phyloP scores from a whole-genome alignment of 192 early-diverging fungal genomes.

The Rhizophagus sp. region DNA sequence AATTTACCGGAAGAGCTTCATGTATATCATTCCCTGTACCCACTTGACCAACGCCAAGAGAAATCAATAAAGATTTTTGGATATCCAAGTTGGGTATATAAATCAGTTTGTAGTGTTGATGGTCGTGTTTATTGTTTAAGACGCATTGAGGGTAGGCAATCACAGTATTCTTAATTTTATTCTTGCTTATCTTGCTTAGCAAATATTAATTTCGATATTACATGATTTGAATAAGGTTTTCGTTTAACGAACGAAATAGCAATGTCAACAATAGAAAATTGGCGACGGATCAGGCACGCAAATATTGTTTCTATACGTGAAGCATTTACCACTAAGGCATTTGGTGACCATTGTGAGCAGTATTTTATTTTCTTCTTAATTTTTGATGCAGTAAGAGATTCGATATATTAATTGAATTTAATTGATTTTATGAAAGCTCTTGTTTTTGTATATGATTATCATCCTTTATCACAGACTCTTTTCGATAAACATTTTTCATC shows the following conservation, averaged over 20 bases:
- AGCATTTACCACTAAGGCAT: constrained; percentile 94
- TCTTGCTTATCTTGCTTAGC: not conserved
- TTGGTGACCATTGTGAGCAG: constrained; percentile 85
- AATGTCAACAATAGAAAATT: constrained; percentile 81
- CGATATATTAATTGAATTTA: not conserved
- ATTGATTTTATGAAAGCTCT: constrained; percentile 59
- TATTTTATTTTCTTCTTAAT: not conserved
- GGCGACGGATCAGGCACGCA: constrained; percentile 81
- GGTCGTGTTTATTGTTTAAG: constrained; percentile 83
- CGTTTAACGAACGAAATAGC: constrained; percentile 76
- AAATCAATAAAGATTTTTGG: constrained; percentile 64
- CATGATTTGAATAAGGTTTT: constrained; percentile 46
- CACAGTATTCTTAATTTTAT: not conserved
- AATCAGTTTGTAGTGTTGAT: constrained; percentile 80
- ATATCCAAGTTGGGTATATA: constrained; percentile 77
- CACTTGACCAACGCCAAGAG: constrained; percentile 59
- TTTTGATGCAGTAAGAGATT: not conserved
- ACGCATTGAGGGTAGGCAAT: constrained; percentile 72
- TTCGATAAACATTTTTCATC: constrained; percentile 67
- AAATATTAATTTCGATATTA: not conserved
- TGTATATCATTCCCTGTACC: constrained; percentile 84
- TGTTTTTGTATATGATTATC: constrained; percentile 95
- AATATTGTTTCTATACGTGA: constrained; percentile 87
- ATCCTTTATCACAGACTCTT: constrained; percentile 78
- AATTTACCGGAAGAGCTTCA: constrained; percentile 80